Base-by-base conservation (phyloP, 345 rosid species). In the Eucalyptus caleyi region DNA sequence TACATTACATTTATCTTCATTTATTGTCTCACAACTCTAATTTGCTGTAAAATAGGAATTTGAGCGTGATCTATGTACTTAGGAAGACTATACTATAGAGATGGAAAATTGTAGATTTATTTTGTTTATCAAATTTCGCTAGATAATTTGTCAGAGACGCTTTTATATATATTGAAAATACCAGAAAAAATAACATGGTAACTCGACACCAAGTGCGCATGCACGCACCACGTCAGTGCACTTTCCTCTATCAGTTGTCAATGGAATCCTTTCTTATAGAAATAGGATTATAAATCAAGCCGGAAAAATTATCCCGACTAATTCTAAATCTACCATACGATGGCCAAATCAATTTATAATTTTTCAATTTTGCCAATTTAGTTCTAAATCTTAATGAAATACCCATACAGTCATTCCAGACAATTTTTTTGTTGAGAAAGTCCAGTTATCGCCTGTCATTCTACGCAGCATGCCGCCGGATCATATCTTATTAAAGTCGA, bases 401-500 rank as follows among this genome's bases (percentile, higher is more conserved):
- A 30, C 18, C 72, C 32, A 2, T 4, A 3, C 15, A 15, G 0
- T 30, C 9, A 62, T 4, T 30, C 3, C 1, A 2, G 0, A 62
- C n/a, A 30, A 27, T 30, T 62, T 62, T 62, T 62, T 62, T n/a
- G 5, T 14, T 7, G 5, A n/a, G 18, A 13, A 62, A 30, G 4
- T 59, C 1, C 4, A 59, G 14, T 65, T 32, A n/a, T n/a, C 3
- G 8, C 19, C 1, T 1, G 2, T 30, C 72, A 2, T n/a, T 8
- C 5, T n/a, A 15, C 0, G 0, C 0, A 3, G 3, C 23, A 32
- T 0, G 5, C 40, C 3, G 3, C 8, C 5, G 15, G 8, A 15
- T 62, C 3, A 65, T 14, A 7, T 65, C 16, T 30, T 65, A 14
- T 30, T 65, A 15, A 14, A 65, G 72, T 8, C 3, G 32, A 15